Evolutionary conservation across 805 yeast species (phyloP).

Genomic region (Cyberlindnera misumaiensis): DNA sequence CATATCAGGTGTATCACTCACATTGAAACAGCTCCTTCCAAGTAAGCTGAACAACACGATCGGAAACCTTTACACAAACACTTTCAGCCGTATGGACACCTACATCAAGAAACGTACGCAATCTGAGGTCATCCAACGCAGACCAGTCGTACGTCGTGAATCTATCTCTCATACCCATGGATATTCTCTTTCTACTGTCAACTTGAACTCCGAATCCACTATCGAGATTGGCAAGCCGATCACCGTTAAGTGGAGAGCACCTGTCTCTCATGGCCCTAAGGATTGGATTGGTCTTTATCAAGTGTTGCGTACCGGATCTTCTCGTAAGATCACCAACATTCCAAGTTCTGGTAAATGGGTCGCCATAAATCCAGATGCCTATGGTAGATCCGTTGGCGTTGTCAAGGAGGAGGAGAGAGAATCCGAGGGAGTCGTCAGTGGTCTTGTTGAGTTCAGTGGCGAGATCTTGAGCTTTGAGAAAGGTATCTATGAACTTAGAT

Average conservation of each 20-base stretch:
- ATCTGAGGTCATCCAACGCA: slow-evolving; percentile 15
- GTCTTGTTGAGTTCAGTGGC: slow-evolving; percentile 42
- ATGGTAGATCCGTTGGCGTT: slow-evolving; percentile 20
- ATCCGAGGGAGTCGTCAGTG: slow-evolving; percentile 26
- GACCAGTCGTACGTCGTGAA: slow-evolving; percentile 7
- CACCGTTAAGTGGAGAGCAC: slow-evolving; percentile 46
- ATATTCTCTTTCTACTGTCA: slow-evolving; percentile 23
- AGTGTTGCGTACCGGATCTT: slow-evolving; percentile 49
- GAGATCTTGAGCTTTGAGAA: slow-evolving; percentile 52
- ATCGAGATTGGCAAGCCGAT: slow-evolving; percentile 46
- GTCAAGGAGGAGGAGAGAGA: slow-evolving; percentile 5
- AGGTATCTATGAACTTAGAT: slow-evolving; percentile 70
- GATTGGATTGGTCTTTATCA: slow-evolving; percentile 80
- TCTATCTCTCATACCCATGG: slow-evolving; percentile 23
- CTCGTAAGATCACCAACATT: slow-evolving; percentile 49
- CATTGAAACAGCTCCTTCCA: slow-evolving; percentile 30
- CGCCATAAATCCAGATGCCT: slow-evolving; percentile 33
- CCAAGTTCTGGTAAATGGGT: slow-evolving; percentile 65
- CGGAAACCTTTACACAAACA: slow-evolving; percentile 36
- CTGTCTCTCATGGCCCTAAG: slow-evolving; percentile 37
- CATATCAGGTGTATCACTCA: slow-evolving; percentile 35
- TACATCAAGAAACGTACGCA: slow-evolving; percentile 22
- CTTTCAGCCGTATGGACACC: slow-evolving; percentile 30
- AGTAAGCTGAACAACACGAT: slow-evolving; percentile 33
- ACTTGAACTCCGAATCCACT: slow-evolving; percentile 15